Evolutionary conservation across 306 rosid species (phyloP).

Genomic region (Elaeagnus macrophylla): DNA sequence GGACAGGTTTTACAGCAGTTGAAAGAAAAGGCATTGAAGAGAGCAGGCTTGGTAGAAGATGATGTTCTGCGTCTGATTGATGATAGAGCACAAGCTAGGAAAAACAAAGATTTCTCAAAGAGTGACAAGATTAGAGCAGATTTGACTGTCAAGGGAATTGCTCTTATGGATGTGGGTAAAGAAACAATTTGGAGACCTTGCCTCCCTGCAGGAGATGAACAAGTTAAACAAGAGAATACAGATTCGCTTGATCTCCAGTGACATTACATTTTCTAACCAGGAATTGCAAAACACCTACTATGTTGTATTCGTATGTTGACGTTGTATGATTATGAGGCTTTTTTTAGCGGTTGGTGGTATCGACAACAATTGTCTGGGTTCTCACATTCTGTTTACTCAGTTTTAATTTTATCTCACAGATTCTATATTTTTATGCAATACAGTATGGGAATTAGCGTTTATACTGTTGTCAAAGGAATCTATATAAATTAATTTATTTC

Average conservation of each 20-base stretch:
- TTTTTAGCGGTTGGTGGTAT: no score
- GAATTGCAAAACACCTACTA: no score
- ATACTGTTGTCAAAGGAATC: no score
- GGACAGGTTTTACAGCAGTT: constrained; percentile 71
- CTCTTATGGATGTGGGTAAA: constrained; percentile 78
- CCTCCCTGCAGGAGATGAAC: constrained; percentile 26
- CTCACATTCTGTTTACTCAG: no score
- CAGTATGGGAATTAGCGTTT: neutral
- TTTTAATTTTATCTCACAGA: no score
- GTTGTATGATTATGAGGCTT: no score
- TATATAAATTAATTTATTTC: no score
- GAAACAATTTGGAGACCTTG: constrained; percentile 82
- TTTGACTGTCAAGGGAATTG: constrained; percentile 63
- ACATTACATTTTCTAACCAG: no score
- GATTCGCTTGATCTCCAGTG: no score
- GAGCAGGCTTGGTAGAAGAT: constrained; percentile 63
- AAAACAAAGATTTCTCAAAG: constrained; percentile 54
- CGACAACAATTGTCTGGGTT: no score
- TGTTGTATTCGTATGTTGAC: no score
- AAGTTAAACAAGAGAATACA: neutral
- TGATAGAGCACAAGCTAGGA: constrained; percentile 69
- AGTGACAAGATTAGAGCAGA: constrained; percentile 70
- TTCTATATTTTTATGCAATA: neutral
- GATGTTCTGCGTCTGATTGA: constrained; percentile 54
- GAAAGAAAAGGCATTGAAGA: constrained; percentile 64